Conservation (phyloP, 2,329 filamentous ascomycete genomes). For the Capronia epimyces region DNA sequence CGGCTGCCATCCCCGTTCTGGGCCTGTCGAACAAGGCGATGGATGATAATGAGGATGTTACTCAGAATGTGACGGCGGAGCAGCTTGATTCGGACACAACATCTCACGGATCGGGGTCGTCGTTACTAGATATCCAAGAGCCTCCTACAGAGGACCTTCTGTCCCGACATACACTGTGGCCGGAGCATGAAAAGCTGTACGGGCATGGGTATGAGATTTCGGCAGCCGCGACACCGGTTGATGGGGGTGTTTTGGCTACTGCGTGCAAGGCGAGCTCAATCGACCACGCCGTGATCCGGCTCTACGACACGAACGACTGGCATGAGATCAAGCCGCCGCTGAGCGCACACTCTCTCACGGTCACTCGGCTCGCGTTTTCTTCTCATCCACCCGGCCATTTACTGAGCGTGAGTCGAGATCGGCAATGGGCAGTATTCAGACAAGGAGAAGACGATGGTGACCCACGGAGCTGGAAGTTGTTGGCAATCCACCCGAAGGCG, state of each 20-base stretch:
- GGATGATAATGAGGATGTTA: constrained; percentile 45
- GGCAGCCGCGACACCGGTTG: constrained; percentile 70
- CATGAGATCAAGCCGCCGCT: constrained; percentile 79
- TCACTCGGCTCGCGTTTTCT: constrained; percentile 76
- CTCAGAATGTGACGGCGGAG: constrained; percentile 27
- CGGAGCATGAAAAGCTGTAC: constrained; percentile 92
- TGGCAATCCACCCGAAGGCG: constrained; percentile 69
- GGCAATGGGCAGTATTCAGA: constrained; percentile 82
- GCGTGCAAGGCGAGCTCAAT: constrained; percentile 88
- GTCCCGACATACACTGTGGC: constrained; percentile 86
- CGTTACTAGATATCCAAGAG: constrained; percentile 58
- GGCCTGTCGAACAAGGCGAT: constrained; percentile 95
- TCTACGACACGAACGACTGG: constrained; percentile 85
- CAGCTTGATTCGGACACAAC: constrained; percentile 39
- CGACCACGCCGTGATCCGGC: constrained; percentile 87
- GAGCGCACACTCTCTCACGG: constrained; percentile 78
- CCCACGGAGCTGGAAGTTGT: constrained; percentile 51
- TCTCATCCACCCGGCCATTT: constrained; percentile 61
- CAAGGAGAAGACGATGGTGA: constrained; percentile 36
- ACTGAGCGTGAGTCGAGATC: constrained; percentile 82
- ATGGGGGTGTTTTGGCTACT: constrained; percentile 73
- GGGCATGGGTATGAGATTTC: constrained; percentile 97
- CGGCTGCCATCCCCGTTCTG: constrained; percentile 89
- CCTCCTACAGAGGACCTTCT: constrained; percentile 88
- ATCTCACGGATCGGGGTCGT: constrained; percentile 48